Conservation (phyloP, 1,284 basidiomycete genomes). For the Pisolithus thermaeus region DNA sequence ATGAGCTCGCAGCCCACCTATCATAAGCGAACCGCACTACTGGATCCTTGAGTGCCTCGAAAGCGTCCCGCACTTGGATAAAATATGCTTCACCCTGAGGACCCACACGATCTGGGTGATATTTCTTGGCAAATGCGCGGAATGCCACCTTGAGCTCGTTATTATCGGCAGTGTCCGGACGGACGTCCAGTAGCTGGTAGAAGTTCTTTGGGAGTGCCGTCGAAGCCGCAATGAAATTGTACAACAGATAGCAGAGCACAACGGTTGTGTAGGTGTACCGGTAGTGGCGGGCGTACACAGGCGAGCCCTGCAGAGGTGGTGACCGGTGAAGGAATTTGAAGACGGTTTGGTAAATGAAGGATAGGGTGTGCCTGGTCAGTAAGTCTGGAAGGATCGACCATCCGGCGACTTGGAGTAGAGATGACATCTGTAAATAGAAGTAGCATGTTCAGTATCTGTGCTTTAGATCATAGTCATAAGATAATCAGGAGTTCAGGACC, state of each 20-base stretch:
- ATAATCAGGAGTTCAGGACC: conserved; percentile 29
- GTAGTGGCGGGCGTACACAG: conserved; percentile 47
- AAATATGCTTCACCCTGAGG: conserved; percentile 60
- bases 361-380: conserved; percentile 34
- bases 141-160: conserved; percentile 67
- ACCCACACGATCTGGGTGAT: conserved; percentile 79
- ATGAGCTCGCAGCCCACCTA: conserved; percentile 43
- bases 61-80: conserved; percentile 69
- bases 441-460: conserved; percentile 10
- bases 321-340: conserved; percentile 26
- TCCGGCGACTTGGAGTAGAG: conserved; percentile 32
- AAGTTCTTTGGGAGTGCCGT: conserved; percentile 60
- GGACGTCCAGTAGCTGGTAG: conserved; percentile 69
- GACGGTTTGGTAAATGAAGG: conserved; percentile 33
- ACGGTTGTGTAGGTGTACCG: conserved; percentile 60
- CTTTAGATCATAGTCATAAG: conserved; percentile 2
- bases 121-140: conserved; percentile 62
- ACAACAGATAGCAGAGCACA: conserved; percentile 65
- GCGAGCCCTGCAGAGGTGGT: conserved; percentile 39
- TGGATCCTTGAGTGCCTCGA: conserved; percentile 77
- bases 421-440: conserved; percentile 14
- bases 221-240: conserved; percentile 55
- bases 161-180: conserved; percentile 53
- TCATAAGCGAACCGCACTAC: conserved; percentile 83
- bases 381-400: conserved; percentile 45